These are phyloP conservation scores for Boletus eberwhitei DNA, from an alignment of 768 basidiomycete species.

Conservation along the genomic window DNA sequence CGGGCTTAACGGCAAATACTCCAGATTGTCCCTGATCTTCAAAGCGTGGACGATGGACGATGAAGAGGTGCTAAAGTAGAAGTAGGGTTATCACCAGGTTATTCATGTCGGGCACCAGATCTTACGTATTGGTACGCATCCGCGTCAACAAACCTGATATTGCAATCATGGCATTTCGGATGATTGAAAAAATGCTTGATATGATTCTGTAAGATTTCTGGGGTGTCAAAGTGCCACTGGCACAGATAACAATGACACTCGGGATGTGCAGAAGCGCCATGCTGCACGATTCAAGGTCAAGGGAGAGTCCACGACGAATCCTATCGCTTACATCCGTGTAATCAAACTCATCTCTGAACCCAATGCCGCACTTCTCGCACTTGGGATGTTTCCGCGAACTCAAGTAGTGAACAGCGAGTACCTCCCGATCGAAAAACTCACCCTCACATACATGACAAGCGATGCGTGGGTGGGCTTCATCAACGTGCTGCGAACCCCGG, in stretches of 20 bases:
- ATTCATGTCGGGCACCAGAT: background rate
- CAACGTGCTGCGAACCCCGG: constrained; percentile 35
- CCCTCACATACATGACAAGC: constrained; percentile 32
- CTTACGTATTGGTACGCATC: constrained; percentile 37
- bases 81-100: background rate
- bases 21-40: constrained; percentile 5
- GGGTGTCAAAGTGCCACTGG: constrained; percentile 38
- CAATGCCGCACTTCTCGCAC: constrained; percentile 26
- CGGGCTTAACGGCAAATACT: background rate
- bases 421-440: constrained; percentile 19
- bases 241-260: constrained; percentile 36
- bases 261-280: constrained; percentile 30
- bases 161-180: constrained; percentile 44
- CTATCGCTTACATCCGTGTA: constrained; percentile 25
- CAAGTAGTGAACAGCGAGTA: constrained; percentile 25
- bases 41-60: constrained; percentile 22
- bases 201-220: constrained; percentile 38
- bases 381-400: constrained; percentile 27
- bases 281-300: constrained; percentile 22
- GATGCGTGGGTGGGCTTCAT: constrained; percentile 35
- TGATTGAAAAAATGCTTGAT: constrained; percentile 41
- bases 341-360: constrained; percentile 27
- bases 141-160: constrained; percentile 40
- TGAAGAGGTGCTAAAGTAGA: constrained; percentile 26
- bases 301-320: background rate